Conservation (phyloP, 2,329 filamentous ascomycete genomes). For the Epicoccum nigrum region DNA sequence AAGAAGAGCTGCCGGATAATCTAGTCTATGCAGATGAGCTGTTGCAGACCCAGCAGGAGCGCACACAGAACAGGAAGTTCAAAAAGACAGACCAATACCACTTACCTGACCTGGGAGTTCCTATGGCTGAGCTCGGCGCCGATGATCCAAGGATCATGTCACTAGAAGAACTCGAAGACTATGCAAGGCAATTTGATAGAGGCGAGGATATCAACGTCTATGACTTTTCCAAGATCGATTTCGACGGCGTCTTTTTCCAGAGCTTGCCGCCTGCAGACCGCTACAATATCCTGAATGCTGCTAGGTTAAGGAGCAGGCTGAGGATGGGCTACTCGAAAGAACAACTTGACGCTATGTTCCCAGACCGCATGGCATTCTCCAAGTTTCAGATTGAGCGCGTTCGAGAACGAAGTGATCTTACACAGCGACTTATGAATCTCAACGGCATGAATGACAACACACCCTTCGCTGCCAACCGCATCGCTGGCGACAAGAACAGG, state of each 20-base stretch:
- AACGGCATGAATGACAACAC: constrained; percentile 85
- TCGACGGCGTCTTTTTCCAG: constrained; percentile 92
- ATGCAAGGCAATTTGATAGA: constrained; percentile 87
- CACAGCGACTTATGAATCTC: constrained; percentile 91
- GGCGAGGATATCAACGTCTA: constrained; percentile 88
- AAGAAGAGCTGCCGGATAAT: constrained; percentile 75
- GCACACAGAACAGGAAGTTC: constrained; percentile 76
- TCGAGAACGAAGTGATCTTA: constrained; percentile 88
- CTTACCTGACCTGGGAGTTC: constrained; percentile 80
- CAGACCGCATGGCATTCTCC: constrained; percentile 95
- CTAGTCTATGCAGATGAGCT: constrained; percentile 92
- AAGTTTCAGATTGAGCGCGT: constrained; percentile 96
- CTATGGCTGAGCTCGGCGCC: constrained; percentile 83
- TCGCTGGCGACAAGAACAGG: constrained; percentile 84
- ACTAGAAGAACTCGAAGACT: constrained; percentile 89
- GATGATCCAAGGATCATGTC: constrained; percentile 98
- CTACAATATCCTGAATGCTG: constrained; percentile 97
- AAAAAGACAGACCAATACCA: constrained; percentile 95
- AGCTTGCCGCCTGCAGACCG: constrained; percentile 87
- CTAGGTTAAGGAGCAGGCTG: constrained; percentile 82
- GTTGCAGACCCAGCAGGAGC: constrained; percentile 78
- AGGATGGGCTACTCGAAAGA: constrained; percentile 97
- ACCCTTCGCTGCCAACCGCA: constrained; percentile 69
- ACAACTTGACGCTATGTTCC: constrained; percentile 95
- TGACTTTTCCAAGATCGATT: constrained; percentile 98